phyloP scores from a whole-genome alignment of 768 basidiomycete genomes.

The Russula abietina region DNA sequence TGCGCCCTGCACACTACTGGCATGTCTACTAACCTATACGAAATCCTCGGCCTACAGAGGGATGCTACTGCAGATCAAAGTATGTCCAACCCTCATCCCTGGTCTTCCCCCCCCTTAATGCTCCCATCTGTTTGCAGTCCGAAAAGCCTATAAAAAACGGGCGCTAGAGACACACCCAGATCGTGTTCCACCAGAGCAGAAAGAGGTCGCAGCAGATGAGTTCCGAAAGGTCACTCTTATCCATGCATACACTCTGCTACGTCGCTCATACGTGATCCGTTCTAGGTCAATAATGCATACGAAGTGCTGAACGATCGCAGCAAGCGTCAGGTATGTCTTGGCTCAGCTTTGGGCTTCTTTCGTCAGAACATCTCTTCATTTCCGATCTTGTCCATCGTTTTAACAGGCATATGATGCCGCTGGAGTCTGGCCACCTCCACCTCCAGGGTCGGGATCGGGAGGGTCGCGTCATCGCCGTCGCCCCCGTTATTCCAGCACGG shows the following conservation, averaged over 20 bases:
- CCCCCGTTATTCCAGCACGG: slow-evolving; percentile 11
- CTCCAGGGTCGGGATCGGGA: slow-evolving; percentile 16
- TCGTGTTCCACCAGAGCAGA: slow-evolving; percentile 56
- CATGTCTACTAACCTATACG: slow-evolving; percentile 61
- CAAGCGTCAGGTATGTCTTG: slow-evolving; percentile 46
- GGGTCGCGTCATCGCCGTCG: slow-evolving; percentile 13
- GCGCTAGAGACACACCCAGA: slow-evolving; percentile 76
- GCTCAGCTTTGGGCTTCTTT: neutral
- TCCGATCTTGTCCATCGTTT: slow-evolving; percentile 3
- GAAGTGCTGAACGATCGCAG: slow-evolving; percentile 61
- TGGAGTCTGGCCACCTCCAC: slow-evolving; percentile 69
- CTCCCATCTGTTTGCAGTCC: slow-evolving; percentile 40
- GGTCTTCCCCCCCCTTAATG: neutral
- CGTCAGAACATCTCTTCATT: neutral
- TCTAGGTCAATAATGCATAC: slow-evolving; percentile 70
- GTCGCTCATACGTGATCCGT: slow-evolving; percentile 10
- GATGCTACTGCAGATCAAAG: slow-evolving; percentile 61
- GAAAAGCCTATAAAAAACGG: slow-evolving; percentile 69
- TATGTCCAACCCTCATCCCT: slow-evolving; percentile 33
- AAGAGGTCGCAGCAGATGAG: slow-evolving; percentile 52
- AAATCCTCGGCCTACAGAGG: slow-evolving; percentile 47
- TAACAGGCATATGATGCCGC: slow-evolving; percentile 59
- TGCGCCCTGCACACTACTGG: slow-evolving; percentile 2
- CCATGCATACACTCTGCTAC: neutral
- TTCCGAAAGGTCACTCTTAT: slow-evolving; percentile 39